These are phyloP conservation scores for Candida sphagnicola DNA, from an alignment of 805 yeast species.

Conservation along the genomic window DNA sequence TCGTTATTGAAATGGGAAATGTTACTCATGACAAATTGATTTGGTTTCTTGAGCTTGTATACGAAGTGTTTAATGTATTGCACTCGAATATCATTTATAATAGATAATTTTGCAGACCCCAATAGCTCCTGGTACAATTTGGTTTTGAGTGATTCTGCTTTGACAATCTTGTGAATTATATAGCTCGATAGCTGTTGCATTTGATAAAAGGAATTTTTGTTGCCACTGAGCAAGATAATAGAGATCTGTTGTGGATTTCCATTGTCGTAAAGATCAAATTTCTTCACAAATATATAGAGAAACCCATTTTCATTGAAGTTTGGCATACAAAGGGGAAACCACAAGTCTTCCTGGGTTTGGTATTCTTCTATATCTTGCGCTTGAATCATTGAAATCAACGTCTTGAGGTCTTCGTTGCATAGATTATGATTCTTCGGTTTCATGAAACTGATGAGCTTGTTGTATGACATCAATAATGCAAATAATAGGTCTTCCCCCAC, in stretches of 20 bases:
- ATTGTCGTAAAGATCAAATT: conserved; percentile 18
- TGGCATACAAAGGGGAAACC: conserved; percentile 94
- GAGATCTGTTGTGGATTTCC: conserved; percentile 25
- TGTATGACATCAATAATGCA: conserved; percentile 65
- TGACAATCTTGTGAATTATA: conserved; percentile 36
- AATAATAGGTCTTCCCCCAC: conserved; percentile 56
- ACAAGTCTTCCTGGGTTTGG: conserved; percentile 58
- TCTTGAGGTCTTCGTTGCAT: conserved; percentile 76
- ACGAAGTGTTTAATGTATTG: conserved; percentile 69
- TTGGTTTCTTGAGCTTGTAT: conserved; percentile 63
- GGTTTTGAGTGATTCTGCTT: conserved; percentile 15
- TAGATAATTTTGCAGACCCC: conserved; percentile 13
- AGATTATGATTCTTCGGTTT: conserved; percentile 76
- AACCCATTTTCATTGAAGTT: conserved; percentile 87
- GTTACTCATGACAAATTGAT: conserved; percentile 59
- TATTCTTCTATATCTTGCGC: conserved; percentile 15
- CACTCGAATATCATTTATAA: conserved; percentile 18
- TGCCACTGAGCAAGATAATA: conserved; percentile 57
- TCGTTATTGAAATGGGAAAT: conserved; percentile 15
- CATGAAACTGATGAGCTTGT: conserved; percentile 60
- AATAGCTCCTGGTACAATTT: conserved; percentile 22
- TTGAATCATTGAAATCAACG: conserved; percentile 67
- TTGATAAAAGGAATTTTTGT: conserved; percentile 73
- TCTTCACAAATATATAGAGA: conserved; percentile 70
- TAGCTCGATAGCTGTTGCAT: conserved; percentile 58